Conservation (phyloP, 306 rosid species). For the Astragalus membranaceus region DNA sequence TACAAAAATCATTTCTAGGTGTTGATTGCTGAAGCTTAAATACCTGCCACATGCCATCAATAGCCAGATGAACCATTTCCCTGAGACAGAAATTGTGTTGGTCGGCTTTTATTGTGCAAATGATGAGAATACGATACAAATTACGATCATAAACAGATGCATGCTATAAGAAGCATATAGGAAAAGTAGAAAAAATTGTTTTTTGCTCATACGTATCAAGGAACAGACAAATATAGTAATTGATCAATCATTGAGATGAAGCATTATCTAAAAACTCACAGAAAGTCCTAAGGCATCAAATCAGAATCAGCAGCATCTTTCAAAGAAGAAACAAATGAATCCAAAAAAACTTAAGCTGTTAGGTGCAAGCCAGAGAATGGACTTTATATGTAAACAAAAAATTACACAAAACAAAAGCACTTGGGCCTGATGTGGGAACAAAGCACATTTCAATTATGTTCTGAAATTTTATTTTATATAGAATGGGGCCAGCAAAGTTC, state of each 20-base stretch:
- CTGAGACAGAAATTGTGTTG: constrained; percentile 38
- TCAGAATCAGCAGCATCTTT: neutral
- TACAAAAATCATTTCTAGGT: constrained; percentile 90
- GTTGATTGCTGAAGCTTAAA: constrained; percentile 98
- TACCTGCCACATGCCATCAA: constrained; percentile 99
- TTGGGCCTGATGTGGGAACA: too few relatives aligned
- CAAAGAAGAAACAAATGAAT: too few relatives aligned
- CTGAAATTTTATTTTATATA: too few relatives aligned
- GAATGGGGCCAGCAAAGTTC: too few relatives aligned
- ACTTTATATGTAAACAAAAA: too few relatives aligned
- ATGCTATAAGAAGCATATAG: neutral
- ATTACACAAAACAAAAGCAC: too few relatives aligned
- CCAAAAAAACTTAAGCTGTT: too few relatives aligned
- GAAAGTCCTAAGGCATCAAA: neutral
- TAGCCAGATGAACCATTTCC: constrained; percentile 99
- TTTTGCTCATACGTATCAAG: neutral
- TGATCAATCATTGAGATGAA: neutral
- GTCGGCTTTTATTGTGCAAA: constrained; percentile 19
- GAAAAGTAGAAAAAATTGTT: neutral
- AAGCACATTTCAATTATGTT: too few relatives aligned
- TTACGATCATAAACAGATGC: neutral
- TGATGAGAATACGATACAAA: constrained; percentile 13
- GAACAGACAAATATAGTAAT: neutral
- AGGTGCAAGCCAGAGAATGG: too few relatives aligned
- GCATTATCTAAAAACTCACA: neutral